Conservation (phyloP, 306 rosid species). For the Prunus persica region DNA sequence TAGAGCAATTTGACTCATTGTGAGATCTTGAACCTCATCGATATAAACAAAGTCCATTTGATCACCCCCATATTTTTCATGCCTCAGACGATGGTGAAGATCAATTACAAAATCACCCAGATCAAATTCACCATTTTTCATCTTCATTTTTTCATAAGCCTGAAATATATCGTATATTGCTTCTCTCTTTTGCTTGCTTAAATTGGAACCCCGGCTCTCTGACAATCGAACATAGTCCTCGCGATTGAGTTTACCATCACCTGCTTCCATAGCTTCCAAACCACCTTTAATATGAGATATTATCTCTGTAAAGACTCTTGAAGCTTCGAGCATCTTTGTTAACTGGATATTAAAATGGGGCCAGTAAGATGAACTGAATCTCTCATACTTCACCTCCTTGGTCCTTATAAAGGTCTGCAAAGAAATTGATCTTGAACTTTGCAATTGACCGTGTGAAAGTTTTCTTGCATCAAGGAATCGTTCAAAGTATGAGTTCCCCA, state of each 20-base stretch:
- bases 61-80: slow-evolving; percentile 47
- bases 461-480: slow-evolving; percentile 37
- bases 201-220: slow-evolving; percentile 38
- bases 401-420: slow-evolving; percentile 49
- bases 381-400: slow-evolving; percentile 67
- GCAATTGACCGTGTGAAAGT: slow-evolving; percentile 17
- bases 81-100: slow-evolving; percentile 49
- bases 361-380: slow-evolving; percentile 65
- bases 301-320: slow-evolving; percentile 64
- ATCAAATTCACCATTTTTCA: slow-evolving; percentile 64
- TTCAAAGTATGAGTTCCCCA: slow-evolving; percentile 64
- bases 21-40: slow-evolving; percentile 84
- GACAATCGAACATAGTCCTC: slow-evolving; percentile 47
- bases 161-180: slow-evolving; percentile 51
- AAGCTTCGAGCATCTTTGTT: slow-evolving; percentile 57
- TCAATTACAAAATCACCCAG: slow-evolving; percentile 69
- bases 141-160: slow-evolving; percentile 66
- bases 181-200: slow-evolving; percentile 45
- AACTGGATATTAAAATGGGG: slow-evolving; percentile 54
- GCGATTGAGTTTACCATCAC: slow-evolving; percentile 45
- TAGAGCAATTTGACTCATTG: slow-evolving; percentile 73
- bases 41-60: slow-evolving; percentile 58
- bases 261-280: slow-evolving; percentile 29
- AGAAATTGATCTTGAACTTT: slow-evolving; percentile 42
- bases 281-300: slow-evolving; percentile 78